These are phyloP conservation scores for Candida sanyaensis DNA, from an alignment of 1,139 yeast genomes.

Conservation along the genomic window DNA sequence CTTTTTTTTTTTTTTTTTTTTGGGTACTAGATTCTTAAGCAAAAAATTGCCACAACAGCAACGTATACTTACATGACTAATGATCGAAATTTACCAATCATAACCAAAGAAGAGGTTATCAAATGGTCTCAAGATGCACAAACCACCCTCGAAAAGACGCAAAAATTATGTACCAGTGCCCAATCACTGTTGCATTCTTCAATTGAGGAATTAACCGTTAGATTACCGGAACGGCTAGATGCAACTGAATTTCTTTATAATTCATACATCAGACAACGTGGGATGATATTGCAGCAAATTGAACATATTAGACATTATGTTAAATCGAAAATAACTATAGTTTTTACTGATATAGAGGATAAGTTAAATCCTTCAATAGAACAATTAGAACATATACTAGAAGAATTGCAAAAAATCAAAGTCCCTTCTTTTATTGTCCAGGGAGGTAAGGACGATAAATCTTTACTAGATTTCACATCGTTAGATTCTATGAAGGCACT, in stretches of 20 bases:
- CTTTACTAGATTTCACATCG: slow-evolving; percentile 35
- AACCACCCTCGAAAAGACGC: slow-evolving; percentile 30
- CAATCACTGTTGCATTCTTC: slow-evolving; percentile 30
- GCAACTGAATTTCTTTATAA: slow-evolving; percentile 24
- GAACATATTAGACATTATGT: slow-evolving; percentile 3
- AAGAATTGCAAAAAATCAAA: slow-evolving; percentile 23
- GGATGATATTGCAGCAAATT: slow-evolving; percentile 10
- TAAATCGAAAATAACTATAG: slow-evolving; percentile 4
- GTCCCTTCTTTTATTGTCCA: slow-evolving; percentile 33
- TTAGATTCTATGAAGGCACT: slow-evolving; percentile 32
- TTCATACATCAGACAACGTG: slow-evolving; percentile 18
- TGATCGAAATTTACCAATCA: slow-evolving; percentile 1
- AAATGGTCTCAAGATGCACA: slow-evolving; percentile 35
- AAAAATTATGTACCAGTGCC: slow-evolving; percentile 34
- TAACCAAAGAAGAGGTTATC: slow-evolving; percentile 10
- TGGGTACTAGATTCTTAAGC: no score
- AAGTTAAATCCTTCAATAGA: slow-evolving; percentile 23
- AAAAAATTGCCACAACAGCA: neutral
- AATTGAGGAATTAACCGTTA: slow-evolving; percentile 21
- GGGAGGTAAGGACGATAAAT: neutral
- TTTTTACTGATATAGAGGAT: slow-evolving; percentile 8
- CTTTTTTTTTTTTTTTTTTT: neutral
- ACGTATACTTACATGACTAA: slow-evolving; percentile 4
- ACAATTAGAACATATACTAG: slow-evolving; percentile 28
- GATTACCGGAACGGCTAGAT: slow-evolving; percentile 26